These are phyloP conservation scores for Pythium graminicola DNA, from an alignment of 352 stramenopile species.

Conservation along the genomic window DNA sequence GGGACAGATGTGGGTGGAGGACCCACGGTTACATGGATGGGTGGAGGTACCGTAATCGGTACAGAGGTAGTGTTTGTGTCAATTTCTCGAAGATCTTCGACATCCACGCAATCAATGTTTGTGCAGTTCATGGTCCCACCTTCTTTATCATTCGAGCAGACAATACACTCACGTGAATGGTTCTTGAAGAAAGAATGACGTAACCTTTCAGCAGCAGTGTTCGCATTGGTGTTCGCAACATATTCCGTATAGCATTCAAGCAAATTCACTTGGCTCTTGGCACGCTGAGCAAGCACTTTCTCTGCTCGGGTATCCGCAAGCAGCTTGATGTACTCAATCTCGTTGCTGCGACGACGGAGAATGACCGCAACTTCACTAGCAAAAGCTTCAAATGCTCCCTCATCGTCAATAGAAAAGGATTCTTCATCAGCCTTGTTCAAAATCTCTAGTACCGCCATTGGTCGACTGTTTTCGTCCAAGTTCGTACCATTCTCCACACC, in stretches of 20 bases:
- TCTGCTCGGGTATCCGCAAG: conserved; percentile 71
- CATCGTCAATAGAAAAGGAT: conserved; percentile 78
- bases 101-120: conserved; percentile 13
- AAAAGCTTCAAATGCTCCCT: conserved; percentile 82
- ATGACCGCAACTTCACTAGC: conserved; percentile 83
- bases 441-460: conserved; percentile 84
- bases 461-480: conserved; percentile 34
- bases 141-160: conserved; percentile 27
- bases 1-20: conserved; percentile 15
- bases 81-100: conserved; percentile 9
- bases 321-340: conserved; percentile 88
- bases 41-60: not conserved
- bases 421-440: conserved; percentile 76
- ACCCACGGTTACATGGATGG: conserved; percentile 12
- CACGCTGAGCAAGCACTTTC: conserved; percentile 61
- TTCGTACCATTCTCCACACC: conserved; percentile 48
- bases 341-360: conserved; percentile 67
- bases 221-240: conserved; percentile 35
- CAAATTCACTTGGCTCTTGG: conserved; percentile 69
- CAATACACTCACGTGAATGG: conserved; percentile 34
- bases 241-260: conserved; percentile 75
- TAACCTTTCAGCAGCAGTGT: conserved; percentile 44
- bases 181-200: conserved; percentile 53
- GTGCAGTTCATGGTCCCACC: conserved; percentile 18
- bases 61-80: not conserved